Evolutionary conservation across 2,329 filamentous ascomycete genomes (phyloP).

Genomic region (Xylaria sp.): DNA sequence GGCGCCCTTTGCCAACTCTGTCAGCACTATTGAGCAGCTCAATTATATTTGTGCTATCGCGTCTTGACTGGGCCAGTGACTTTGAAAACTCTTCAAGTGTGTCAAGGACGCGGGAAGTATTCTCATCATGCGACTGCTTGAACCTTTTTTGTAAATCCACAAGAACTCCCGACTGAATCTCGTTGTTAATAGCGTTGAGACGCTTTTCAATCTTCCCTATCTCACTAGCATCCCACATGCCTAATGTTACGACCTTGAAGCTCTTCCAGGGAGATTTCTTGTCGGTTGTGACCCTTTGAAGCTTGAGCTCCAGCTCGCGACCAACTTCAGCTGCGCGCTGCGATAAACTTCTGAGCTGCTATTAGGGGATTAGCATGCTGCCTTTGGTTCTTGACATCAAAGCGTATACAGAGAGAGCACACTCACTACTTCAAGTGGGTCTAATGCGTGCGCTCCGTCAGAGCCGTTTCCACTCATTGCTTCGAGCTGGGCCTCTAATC

Average conservation of each 20-base stretch:
- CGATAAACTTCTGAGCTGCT: constrained; percentile 31
- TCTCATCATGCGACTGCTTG: constrained; percentile 23
- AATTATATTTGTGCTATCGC: constrained; percentile 34
- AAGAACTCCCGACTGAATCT: constrained; percentile 39
- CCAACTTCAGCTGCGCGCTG: constrained; percentile 33
- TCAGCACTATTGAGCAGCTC: constrained; percentile 33
- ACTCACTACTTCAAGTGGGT: constrained; percentile 34
- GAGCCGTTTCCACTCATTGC: background rate
- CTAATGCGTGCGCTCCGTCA: background rate
- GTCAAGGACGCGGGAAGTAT: constrained; percentile 23
- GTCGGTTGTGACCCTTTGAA: constrained; percentile 29
- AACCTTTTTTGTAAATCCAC: constrained; percentile 32
- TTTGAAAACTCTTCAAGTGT: constrained; percentile 31
- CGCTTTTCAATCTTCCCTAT: constrained; percentile 38
- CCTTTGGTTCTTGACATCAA: background rate
- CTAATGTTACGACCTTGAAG: constrained; percentile 29
- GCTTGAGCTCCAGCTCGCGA: constrained; percentile 31
- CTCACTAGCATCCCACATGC: constrained; percentile 39
- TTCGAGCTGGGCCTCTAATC: constrained; percentile 35
- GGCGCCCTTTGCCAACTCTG: constrained; percentile 13
- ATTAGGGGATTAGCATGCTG: background rate
- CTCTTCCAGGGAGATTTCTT: constrained; percentile 39
- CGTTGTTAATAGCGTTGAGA: constrained; percentile 36
- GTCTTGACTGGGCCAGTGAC: constrained; percentile 24
- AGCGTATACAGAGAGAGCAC: background rate